phyloP scores from a whole-genome alignment of 305 asterid species.

The Stenogyne calaminthoides region DNA sequence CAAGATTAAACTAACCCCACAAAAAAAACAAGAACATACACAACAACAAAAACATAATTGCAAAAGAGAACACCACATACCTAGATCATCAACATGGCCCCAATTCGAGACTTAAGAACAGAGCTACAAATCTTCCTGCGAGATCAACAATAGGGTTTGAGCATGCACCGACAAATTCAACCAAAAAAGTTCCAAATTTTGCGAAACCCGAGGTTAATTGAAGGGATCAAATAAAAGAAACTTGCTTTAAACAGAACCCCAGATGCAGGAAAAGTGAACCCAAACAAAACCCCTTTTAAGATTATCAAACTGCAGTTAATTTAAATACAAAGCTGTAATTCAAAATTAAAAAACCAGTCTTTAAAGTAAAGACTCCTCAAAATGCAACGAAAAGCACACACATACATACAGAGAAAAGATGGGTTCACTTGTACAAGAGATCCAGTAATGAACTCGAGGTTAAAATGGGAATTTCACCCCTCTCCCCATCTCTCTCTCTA shows the following conservation, averaged over 20 bases:
- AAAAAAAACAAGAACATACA: slow-evolving; percentile 1
- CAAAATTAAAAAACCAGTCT: slow-evolving; percentile 14
- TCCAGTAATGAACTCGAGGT: slow-evolving; percentile 35
- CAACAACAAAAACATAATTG: neutral
- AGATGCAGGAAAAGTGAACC: slow-evolving; percentile 47
- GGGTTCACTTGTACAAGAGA: slow-evolving; percentile 37
- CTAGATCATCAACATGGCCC: slow-evolving; percentile 42
- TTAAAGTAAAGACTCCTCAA: slow-evolving; percentile 30
- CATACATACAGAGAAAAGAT: neutral
- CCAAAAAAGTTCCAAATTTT: slow-evolving; percentile 2
- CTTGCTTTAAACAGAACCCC: slow-evolving; percentile 67
- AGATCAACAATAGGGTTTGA: slow-evolving; percentile 33
- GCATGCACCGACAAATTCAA: slow-evolving; percentile 43
- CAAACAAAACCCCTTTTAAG: slow-evolving; percentile 27
- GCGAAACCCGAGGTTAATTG: slow-evolving; percentile 29
- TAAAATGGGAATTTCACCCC: slow-evolving; percentile 25
- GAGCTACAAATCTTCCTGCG: neutral
- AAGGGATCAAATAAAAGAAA: slow-evolving; percentile 53
- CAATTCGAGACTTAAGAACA: slow-evolving; percentile 25
- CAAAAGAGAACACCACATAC: slow-evolving; percentile 24
- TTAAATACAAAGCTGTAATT: slow-evolving; percentile 16
- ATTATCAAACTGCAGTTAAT: slow-evolving; percentile 26
- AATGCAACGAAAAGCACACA: slow-evolving; percentile 1
- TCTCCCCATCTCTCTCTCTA: slow-evolving; percentile 11
- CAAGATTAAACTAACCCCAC: slow-evolving; percentile 33